A percentile compares a stretch with the other conserved stretches of the same genome.
These are phyloP conservation scores for Malassezia furfur DNA, from an alignment of 1,284 basidiomycete genomes.

Conservation along the genomic window DNA sequence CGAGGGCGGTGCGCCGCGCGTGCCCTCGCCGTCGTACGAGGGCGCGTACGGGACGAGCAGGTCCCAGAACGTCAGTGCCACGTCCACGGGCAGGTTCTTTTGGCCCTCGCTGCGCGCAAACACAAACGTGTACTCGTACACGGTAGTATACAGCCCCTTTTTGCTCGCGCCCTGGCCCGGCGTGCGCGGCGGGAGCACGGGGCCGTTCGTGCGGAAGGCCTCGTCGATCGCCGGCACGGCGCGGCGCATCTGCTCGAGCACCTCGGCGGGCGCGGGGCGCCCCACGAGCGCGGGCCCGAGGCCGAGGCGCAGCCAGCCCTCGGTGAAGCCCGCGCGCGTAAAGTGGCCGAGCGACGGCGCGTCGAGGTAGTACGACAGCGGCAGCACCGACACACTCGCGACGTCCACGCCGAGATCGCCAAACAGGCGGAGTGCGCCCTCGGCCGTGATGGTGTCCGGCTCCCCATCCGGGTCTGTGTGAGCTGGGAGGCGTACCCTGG, in stretches of 20 bases:
- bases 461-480: constrained; percentile 20
- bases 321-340: constrained; percentile 27
- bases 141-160: constrained; percentile 59
- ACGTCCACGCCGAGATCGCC: constrained; percentile 33
- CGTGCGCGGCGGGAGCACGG: constrained; percentile 15
- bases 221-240: constrained; percentile 22
- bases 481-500: constrained; percentile 10
- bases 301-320: constrained; percentile 39
- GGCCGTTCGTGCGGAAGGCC: constrained; percentile 28
- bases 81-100: constrained; percentile 57
- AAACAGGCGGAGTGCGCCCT: constrained; percentile 37
- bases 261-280: constrained; percentile 15
- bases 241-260: constrained; percentile 29
- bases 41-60: constrained; percentile 73
- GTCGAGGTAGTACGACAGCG: constrained; percentile 42
- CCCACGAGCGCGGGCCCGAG: constrained; percentile 3
- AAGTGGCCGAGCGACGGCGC: constrained; percentile 39
- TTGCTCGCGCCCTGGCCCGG: background rate
- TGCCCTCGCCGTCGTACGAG: constrained; percentile 51
- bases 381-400: constrained; percentile 38
- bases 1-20: constrained; percentile 44
- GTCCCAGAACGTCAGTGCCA: constrained; percentile 72
- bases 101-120: constrained; percentile 68
- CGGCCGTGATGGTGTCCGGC: constrained; percentile 31
- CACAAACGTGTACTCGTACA: constrained; percentile 80